Evolutionary conservation across 2,329 filamentous ascomycete genomes (phyloP).

Genomic region (Lasiodiplodia sp.): DNA sequence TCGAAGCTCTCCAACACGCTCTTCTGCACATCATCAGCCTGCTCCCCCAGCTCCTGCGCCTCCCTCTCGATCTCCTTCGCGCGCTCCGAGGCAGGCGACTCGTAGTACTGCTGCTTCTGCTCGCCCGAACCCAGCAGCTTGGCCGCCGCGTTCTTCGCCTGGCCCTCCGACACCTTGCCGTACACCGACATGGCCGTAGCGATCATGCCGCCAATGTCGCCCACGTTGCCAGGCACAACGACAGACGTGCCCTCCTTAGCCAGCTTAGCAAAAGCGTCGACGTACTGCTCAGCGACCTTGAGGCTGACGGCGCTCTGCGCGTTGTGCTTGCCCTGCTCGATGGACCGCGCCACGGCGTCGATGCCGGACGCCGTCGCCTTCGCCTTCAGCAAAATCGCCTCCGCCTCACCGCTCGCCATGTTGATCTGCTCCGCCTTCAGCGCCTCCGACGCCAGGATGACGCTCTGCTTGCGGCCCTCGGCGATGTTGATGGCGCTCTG

Average conservation of each 20-base stretch:
- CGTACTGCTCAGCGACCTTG: slow-evolving; percentile 95
- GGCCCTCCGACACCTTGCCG: slow-evolving; percentile 85
- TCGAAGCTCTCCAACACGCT: slow-evolving; percentile 32
- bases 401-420: slow-evolving; percentile 87
- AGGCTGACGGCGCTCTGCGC: slow-evolving; percentile 87
- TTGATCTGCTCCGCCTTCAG: slow-evolving; percentile 92
- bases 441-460: slow-evolving; percentile 95
- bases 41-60: slow-evolving; percentile 29
- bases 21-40: slow-evolving; percentile 31
- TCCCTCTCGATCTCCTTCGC: slow-evolving; percentile 28
- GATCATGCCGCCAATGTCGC: slow-evolving; percentile 96
- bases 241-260: slow-evolving; percentile 96
- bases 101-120: background rate
- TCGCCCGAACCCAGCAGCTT: slow-evolving; percentile 41
- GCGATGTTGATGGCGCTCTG: slow-evolving; percentile 99
- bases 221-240: slow-evolving; percentile 95
- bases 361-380: slow-evolving; percentile 87
- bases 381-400: slow-evolving; percentile 89
- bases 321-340: slow-evolving; percentile 73
- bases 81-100: slow-evolving; percentile 3
- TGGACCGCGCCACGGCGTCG: slow-evolving; percentile 80
- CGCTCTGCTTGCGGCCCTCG: slow-evolving; percentile 95
- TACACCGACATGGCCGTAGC: slow-evolving; percentile 95
- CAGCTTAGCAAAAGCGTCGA: slow-evolving; percentile 90
- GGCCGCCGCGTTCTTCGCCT: slow-evolving; percentile 71